phyloP scores from a whole-genome alignment of 177 flowering plant genomes.

The Vitis hybrid region DNA sequence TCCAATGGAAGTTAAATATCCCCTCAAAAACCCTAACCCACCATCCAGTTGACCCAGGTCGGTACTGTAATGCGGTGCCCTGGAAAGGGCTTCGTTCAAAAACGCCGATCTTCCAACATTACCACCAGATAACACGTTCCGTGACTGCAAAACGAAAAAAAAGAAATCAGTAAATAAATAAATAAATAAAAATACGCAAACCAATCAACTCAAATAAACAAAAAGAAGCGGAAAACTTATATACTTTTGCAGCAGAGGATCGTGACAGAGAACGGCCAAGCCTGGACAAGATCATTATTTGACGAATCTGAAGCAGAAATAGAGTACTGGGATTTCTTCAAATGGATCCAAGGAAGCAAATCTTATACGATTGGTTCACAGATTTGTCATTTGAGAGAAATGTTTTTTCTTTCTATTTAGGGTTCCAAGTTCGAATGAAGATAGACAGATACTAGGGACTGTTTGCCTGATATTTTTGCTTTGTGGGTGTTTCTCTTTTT shows the following conservation, averaged over 20 bases:
- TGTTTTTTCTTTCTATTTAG: no score
- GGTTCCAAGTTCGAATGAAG: no score
- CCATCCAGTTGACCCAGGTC: conserved; percentile 16
- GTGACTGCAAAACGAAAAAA: conserved; percentile 3
- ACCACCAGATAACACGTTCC: conserved; percentile 32
- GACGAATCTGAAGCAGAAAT: not conserved
- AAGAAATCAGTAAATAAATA: not conserved
- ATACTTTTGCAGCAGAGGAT: conserved; percentile 45
- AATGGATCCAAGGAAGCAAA: no score
- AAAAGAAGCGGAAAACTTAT: conserved; percentile 2
- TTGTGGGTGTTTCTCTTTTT: no score
- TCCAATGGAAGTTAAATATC: conserved; percentile 49
- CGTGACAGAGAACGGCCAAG: conserved; percentile 50
- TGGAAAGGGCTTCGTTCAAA: conserved; percentile 16
- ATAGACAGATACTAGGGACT: no score
- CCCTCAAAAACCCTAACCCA: conserved; percentile 49
- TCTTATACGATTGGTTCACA: no score
- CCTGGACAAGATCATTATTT: conserved; percentile 54
- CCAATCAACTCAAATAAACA: not conserved
- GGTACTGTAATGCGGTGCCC: conserved; percentile 6
- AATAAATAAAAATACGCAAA: not conserved
- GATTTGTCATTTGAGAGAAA: no score
- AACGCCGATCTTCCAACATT: conserved; percentile 36
- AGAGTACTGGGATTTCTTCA: not conserved
- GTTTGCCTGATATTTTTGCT: no score